A percentile compares a stretch with the other conserved stretches of the same genome.
These are phyloP conservation scores for Fusarium sp. DNA, from an alignment of 2,329 filamentous ascomycete genomes.

Conservation along the genomic window DNA sequence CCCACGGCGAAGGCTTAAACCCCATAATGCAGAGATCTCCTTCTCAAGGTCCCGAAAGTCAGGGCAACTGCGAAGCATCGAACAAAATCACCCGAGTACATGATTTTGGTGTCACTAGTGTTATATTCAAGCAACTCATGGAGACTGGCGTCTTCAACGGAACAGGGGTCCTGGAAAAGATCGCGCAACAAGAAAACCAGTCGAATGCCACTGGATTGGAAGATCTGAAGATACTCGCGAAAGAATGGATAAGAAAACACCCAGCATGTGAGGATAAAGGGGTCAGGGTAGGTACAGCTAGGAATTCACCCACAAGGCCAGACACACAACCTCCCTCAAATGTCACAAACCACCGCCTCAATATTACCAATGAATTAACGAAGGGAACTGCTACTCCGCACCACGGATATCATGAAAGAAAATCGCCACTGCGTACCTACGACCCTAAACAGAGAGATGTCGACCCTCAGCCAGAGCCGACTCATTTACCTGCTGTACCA, in stretches of 20 bases:
- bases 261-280: constrained; percentile 42
- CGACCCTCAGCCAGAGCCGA: too few species aligned
- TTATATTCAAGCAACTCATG: constrained; percentile 30
- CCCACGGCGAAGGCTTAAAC: neutral
- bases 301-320: neutral
- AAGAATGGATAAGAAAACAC: neutral
- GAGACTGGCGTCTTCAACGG: constrained; percentile 42
- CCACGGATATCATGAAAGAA: neutral
- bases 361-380: neutral
- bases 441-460: neutral
- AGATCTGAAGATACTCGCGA: neutral
- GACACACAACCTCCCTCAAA: neutral
- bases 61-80: neutral
- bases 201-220: neutral
- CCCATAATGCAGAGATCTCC: neutral
- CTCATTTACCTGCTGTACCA: neutral
- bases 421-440: neutral
- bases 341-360: neutral
- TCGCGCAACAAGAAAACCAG: neutral
- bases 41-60: neutral
- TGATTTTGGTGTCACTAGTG: constrained; percentile 3
- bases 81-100: neutral
- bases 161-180: constrained; percentile 15
- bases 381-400: neutral
- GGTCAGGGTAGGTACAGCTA: constrained; percentile 33